phyloP scores from a whole-genome alignment of 352 stramenopile species.

The Phytophthora boehmeriae region DNA sequence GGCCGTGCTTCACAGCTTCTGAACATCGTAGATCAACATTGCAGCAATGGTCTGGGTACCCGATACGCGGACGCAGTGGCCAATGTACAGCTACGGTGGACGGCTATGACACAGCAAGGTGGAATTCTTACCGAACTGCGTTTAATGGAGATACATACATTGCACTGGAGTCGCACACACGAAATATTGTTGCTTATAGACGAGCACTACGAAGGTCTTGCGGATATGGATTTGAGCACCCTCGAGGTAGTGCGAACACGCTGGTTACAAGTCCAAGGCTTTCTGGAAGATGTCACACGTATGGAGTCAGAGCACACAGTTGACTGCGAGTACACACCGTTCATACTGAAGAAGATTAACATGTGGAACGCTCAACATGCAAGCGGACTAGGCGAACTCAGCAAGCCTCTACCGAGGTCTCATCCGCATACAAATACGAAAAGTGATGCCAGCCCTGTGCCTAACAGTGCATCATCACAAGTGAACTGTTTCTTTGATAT shows the following conservation, averaged over 20 bases:
- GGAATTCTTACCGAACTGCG: constrained; percentile 68
- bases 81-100: constrained; percentile 76
- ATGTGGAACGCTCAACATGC: constrained; percentile 31
- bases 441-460: too few species aligned
- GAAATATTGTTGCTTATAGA: constrained; percentile 68
- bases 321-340: constrained; percentile 66
- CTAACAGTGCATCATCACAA: too few species aligned
- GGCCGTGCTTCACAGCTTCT: constrained; percentile 55
- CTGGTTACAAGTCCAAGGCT: constrained; percentile 71
- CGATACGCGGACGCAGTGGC: constrained; percentile 64
- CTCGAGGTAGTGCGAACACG: constrained; percentile 55
- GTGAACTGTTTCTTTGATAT: constrained; percentile 2
- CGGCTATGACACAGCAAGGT: constrained; percentile 66
- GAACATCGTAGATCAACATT: constrained; percentile 51
- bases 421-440: too few species aligned
- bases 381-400: constrained; percentile 6
- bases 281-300: constrained; percentile 60
- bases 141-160: constrained; percentile 65
- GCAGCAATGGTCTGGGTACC: constrained; percentile 59
- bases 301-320: constrained; percentile 73
- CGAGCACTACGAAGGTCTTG: constrained; percentile 78
- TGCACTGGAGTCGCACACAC: constrained; percentile 78
- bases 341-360: constrained; percentile 75
- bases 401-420: too few species aligned
- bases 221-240: constrained; percentile 52